Conservation (phyloP, 2,329 filamentous ascomycete genomes). For the Fusarium sp. region DNA sequence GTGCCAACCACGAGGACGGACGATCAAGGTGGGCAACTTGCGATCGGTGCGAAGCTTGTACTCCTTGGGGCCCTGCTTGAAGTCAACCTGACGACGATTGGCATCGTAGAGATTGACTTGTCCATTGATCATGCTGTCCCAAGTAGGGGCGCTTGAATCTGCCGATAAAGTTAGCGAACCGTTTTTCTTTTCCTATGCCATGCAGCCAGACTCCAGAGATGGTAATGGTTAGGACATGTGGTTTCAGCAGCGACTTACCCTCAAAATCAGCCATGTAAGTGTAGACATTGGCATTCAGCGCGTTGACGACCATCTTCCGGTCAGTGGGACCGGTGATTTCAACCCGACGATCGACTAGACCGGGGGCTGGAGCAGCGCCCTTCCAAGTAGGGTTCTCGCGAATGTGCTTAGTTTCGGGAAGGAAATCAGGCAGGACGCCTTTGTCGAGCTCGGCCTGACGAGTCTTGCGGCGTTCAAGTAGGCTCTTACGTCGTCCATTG, state of each 20-base stretch:
- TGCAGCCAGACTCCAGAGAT: background rate
- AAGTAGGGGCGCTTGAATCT: conserved; percentile 96
- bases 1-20: conserved; percentile 96
- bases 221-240: background rate
- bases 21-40: conserved; percentile 86
- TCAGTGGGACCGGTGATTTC: conserved; percentile 98
- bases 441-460: conserved; percentile 95
- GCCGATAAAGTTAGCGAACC: conserved; percentile 27
- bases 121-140: conserved; percentile 99
- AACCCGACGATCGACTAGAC: conserved; percentile 90
- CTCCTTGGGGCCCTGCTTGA: conserved; percentile 93
- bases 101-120: conserved; percentile 98
- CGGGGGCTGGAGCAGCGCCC: conserved; percentile 89
- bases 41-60: conserved; percentile 97
- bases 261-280: conserved; percentile 99
- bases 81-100: conserved; percentile 92
- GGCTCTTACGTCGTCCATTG: conserved; percentile 86
- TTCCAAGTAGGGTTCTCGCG: conserved; percentile 95
- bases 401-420: conserved; percentile 94
- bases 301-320: conserved; percentile 99
- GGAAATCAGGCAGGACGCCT: conserved; percentile 89
- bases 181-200: background rate
- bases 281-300: conserved; percentile 94
- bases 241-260: conserved; percentile 65
- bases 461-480: conserved; percentile 85